Conservation (phyloP, 139 green algal species). For the Choricystis sp. region DNA sequence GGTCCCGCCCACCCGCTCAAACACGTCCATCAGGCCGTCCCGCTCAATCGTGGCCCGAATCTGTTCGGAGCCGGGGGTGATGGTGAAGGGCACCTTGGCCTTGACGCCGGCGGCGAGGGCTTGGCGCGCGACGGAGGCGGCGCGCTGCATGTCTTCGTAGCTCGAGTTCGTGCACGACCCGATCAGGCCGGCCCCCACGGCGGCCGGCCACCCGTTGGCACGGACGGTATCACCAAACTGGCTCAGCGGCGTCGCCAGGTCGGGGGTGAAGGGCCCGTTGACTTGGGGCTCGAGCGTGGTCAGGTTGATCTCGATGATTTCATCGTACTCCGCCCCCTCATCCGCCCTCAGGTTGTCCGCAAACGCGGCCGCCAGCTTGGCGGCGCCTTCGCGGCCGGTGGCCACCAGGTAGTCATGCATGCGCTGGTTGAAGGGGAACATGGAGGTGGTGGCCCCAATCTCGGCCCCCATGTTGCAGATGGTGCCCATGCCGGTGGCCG, state of each 20-base stretch:
- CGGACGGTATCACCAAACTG: slow-evolving; percentile 58
- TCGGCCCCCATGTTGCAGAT: slow-evolving; percentile 97
- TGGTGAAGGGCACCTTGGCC: slow-evolving; percentile 83
- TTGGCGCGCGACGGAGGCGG: slow-evolving; percentile 62
- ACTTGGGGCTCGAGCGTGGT: slow-evolving; percentile 80
- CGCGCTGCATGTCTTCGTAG: slow-evolving; percentile 87
- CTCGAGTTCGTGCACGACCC: slow-evolving; percentile 83
- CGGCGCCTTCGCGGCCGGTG: slow-evolving; percentile 44
- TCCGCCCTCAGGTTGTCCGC: slow-evolving; percentile 60
- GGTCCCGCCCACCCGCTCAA: slow-evolving; percentile 82
- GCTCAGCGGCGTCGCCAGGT: slow-evolving; percentile 68
- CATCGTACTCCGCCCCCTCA: slow-evolving; percentile 69
- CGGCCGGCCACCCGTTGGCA: slow-evolving; percentile 58
- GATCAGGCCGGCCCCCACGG: slow-evolving; percentile 70
- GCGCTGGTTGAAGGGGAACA: slow-evolving; percentile 86
- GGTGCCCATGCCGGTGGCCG: slow-evolving; percentile 86
- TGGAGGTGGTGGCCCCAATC: slow-evolving; percentile 88
- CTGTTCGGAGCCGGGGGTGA: slow-evolving; percentile 80
- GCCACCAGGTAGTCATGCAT: slow-evolving; percentile 83
- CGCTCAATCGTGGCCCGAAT: slow-evolving; percentile 84
- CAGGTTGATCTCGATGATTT: slow-evolving; percentile 91
- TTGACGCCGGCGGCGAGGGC: slow-evolving; percentile 69
- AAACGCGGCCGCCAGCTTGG: slow-evolving; percentile 50
- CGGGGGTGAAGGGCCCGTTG: slow-evolving; percentile 89
- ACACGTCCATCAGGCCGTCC: slow-evolving; percentile 77